Evolutionary conservation across 1,284 basidiomycete species (phyloP).

Genomic region (Xerocomus minutiporus): DNA sequence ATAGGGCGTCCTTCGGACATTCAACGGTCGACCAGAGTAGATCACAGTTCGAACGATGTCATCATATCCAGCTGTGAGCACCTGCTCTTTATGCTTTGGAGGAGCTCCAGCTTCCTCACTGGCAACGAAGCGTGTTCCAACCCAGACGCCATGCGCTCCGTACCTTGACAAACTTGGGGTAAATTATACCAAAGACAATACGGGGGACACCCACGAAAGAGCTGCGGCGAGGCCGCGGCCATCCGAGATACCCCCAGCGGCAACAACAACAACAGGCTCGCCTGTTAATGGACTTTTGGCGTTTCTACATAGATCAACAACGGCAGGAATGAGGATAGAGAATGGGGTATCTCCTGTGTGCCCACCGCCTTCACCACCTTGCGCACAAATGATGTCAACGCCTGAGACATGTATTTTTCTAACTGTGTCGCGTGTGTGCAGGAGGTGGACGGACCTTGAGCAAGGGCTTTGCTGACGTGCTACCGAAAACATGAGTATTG

Average conservation of each 20-base stretch:
- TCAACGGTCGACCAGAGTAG: conserved; percentile 82
- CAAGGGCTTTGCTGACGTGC: conserved; percentile 79
- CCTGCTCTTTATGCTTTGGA: conserved; percentile 71
- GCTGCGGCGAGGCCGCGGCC: conserved; percentile 78
- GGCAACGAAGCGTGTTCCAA: conserved; percentile 89
- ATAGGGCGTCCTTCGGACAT: conserved; percentile 75
- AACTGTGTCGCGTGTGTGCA: background rate
- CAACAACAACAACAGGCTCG: conserved; percentile 71
- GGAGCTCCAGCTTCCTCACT: conserved; percentile 78
- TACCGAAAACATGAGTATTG: conserved; percentile 24
- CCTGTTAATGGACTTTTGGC: conserved; percentile 71
- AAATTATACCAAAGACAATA: background rate
- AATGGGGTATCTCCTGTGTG: conserved; percentile 75
- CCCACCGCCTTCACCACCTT: conserved; percentile 74
- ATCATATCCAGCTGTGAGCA: conserved; percentile 63
- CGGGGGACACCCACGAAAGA: conserved; percentile 51
- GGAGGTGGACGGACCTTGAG: conserved; percentile 44
- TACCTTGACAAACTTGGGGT: conserved; percentile 38
- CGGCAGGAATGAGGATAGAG: conserved; percentile 74
- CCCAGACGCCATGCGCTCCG: conserved; percentile 83
- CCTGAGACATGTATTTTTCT: conserved; percentile 36
- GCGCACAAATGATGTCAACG: conserved; percentile 85
- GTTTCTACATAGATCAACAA: conserved; percentile 70
- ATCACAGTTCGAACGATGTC: conserved; percentile 71
- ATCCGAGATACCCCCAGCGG: conserved; percentile 81